These are phyloP conservation scores for Elsinoe necatrix DNA, from an alignment of 2,329 filamentous ascomycete species.

Conservation along the genomic window DNA sequence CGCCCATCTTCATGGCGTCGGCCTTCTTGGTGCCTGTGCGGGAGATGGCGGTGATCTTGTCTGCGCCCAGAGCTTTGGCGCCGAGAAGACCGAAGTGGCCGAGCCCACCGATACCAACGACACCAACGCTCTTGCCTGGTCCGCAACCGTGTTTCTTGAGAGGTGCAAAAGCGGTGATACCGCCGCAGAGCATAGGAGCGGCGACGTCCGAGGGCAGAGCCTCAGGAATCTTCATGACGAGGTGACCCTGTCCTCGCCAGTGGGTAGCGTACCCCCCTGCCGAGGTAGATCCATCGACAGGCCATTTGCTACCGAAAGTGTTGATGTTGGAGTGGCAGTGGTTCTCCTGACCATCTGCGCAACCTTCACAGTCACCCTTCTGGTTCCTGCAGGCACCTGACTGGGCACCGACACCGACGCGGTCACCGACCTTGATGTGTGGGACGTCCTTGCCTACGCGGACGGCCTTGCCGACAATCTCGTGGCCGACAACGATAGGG, in stretches of 20 bases:
- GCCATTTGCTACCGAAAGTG: slow-evolving; percentile 28
- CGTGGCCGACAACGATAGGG: slow-evolving; percentile 23
- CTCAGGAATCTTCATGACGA: slow-evolving; percentile 49
- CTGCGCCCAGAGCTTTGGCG: slow-evolving; percentile 59
- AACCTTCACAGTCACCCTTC: slow-evolving; percentile 42
- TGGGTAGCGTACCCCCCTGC: slow-evolving; percentile 55
- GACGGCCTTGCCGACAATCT: slow-evolving; percentile 24
- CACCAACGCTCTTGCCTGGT: slow-evolving; percentile 59
- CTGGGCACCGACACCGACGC: slow-evolving; percentile 43
- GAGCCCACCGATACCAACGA: slow-evolving; percentile 61
- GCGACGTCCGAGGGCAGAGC: slow-evolving; percentile 40
- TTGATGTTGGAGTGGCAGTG: slow-evolving; percentile 25
- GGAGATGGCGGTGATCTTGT: slow-evolving; percentile 55
- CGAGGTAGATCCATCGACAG: slow-evolving; percentile 43
- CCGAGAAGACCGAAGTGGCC: slow-evolving; percentile 65
- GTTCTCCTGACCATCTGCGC: slow-evolving; percentile 33
- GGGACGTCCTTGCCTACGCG: slow-evolving; percentile 23
- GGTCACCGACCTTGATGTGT: slow-evolving; percentile 28
- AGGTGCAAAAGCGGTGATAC: slow-evolving; percentile 63
- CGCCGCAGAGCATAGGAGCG: slow-evolving; percentile 66
- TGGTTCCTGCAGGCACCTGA: slow-evolving; percentile 37
- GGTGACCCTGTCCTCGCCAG: slow-evolving; percentile 48
- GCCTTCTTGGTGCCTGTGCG: slow-evolving; percentile 50
- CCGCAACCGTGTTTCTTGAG: slow-evolving; percentile 57
- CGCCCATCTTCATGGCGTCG: slow-evolving; percentile 54